Conservation (phyloP, 31 red algal species). For the Odonthalia washingtoniensis region DNA sequence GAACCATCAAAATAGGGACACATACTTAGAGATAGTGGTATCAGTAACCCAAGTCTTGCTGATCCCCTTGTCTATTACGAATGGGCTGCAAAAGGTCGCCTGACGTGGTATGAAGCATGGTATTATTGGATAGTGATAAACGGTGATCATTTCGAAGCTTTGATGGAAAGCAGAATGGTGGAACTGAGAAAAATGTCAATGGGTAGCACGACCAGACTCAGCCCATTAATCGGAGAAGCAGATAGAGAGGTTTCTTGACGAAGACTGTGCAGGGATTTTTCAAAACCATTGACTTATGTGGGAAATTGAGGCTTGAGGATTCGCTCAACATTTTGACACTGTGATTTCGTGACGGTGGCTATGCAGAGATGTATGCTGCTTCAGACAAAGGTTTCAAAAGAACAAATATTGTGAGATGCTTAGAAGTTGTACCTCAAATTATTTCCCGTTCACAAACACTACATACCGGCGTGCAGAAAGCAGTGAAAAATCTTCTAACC, state of each 20-base stretch:
- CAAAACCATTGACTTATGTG: conserved; percentile 79
- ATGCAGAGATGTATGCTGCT: conserved; percentile 60
- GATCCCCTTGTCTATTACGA: too few relatives aligned
- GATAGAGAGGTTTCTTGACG: conserved; percentile 34
- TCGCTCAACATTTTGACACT: conserved; percentile 89
- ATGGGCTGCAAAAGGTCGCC: too few relatives aligned
- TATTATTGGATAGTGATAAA: too few relatives aligned
- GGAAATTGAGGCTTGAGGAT: conserved; percentile 81
- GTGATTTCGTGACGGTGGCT: conserved; percentile 96
- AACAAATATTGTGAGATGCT: conserved; percentile 89
- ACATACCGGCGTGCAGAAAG: conserved; percentile 64
- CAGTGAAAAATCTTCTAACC: conserved; percentile 84
- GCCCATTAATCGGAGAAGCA: too few relatives aligned
- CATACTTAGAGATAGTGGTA: too few relatives aligned
- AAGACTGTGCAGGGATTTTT: conserved; percentile 84
- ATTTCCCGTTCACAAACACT: conserved; percentile 94
- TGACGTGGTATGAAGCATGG: too few relatives aligned
- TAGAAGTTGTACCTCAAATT: conserved; percentile 99
- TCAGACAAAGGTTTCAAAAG: conserved; percentile 74
- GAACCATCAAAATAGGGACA: too few relatives aligned
- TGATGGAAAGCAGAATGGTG: too few relatives aligned
- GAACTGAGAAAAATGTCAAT: too few relatives aligned
- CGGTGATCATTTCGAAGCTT: too few relatives aligned
- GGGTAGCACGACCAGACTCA: too few relatives aligned
- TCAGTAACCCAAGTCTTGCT: too few relatives aligned